Conservation (phyloP, 345 rosid genomes). For the Theobroma cacao region DNA sequence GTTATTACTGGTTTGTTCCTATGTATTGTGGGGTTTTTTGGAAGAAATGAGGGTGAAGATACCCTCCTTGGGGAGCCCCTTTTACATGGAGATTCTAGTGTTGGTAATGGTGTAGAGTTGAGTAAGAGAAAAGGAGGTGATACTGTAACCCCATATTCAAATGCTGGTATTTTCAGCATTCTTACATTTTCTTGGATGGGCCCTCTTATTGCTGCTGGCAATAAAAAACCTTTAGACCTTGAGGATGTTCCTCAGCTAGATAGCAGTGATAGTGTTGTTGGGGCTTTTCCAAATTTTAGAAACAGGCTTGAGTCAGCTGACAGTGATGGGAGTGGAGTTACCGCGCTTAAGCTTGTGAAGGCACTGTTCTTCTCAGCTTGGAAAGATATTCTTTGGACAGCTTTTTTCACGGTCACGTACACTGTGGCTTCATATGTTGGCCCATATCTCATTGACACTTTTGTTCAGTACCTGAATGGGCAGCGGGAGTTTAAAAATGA, state of each 20-base stretch:
- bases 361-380: slow-evolving; percentile 28
- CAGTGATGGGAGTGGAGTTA: slow-evolving; percentile 22
- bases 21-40: slow-evolving; percentile 12
- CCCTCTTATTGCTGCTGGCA: slow-evolving; percentile 34
- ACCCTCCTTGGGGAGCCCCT: slow-evolving; percentile 41
- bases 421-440: slow-evolving; percentile 38
- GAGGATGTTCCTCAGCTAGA: slow-evolving; percentile 50
- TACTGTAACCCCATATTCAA: slow-evolving; percentile 29
- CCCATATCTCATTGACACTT: slow-evolving; percentile 41
- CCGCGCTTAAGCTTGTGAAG: slow-evolving; percentile 31
- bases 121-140: slow-evolving; percentile 21
- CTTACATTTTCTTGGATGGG: slow-evolving; percentile 45
- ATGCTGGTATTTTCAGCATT: slow-evolving; percentile 35
- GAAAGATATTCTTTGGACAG: slow-evolving; percentile 31
- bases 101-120: slow-evolving; percentile 9
- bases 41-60: neutral
- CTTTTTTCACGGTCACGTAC: slow-evolving; percentile 21
- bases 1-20: slow-evolving; percentile 21
- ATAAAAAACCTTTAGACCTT: slow-evolving; percentile 35
- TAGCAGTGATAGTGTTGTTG: slow-evolving; percentile 25
- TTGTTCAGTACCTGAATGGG: slow-evolving; percentile 49
- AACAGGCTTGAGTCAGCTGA: slow-evolving; percentile 30
- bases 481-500: slow-evolving; percentile 30
- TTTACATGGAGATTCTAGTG: slow-evolving; percentile 19
- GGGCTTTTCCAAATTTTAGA: slow-evolving; percentile 20